Percentiles rank a stretch among this genome's conserved stretches.
Conservation (phyloP, 257 asterid species). For the Henckelia pumila region DNA sequence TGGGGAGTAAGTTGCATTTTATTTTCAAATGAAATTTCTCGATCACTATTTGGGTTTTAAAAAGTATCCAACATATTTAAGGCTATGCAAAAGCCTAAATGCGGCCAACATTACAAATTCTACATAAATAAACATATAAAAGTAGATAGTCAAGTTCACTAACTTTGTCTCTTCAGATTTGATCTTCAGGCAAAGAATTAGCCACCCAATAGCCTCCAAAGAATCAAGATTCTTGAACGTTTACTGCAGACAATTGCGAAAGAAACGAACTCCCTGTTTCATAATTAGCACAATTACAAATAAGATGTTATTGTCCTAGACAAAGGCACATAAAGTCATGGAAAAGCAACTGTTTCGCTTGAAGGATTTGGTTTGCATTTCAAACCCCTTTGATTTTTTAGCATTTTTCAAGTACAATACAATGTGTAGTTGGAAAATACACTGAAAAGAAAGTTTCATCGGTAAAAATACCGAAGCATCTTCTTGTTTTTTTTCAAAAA, state of each 20-base stretch:
- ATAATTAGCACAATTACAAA: conserved; percentile 18
- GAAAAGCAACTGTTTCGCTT: neutral
- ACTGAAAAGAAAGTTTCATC: neutral
- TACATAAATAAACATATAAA: neutral
- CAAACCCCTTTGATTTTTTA: neutral
- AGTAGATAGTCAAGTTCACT: neutral
- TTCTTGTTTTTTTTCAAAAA: no score
- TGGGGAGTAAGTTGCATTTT: neutral
- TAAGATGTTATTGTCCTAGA: neutral
- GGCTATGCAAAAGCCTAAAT: neutral
- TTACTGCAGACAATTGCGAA: conserved; percentile 78
- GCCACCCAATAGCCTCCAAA: conserved; percentile 1
- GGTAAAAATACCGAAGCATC: neutral
- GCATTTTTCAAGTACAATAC: neutral
- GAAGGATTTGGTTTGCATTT: neutral
- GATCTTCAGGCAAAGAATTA: neutral
- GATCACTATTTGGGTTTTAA: no score
- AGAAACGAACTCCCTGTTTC: conserved; percentile 84
- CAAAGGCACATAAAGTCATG: neutral
- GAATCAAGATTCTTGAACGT: conserved; percentile 5
- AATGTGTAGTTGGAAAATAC: neutral
- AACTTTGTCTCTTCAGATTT: conserved; percentile 18
- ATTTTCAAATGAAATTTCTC: neutral
- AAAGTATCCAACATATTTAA: neutral
- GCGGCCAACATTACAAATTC: neutral